These are phyloP conservation scores for Cadophora sp. DNA, from an alignment of 2,329 filamentous ascomycete species.

Conservation along the genomic window DNA sequence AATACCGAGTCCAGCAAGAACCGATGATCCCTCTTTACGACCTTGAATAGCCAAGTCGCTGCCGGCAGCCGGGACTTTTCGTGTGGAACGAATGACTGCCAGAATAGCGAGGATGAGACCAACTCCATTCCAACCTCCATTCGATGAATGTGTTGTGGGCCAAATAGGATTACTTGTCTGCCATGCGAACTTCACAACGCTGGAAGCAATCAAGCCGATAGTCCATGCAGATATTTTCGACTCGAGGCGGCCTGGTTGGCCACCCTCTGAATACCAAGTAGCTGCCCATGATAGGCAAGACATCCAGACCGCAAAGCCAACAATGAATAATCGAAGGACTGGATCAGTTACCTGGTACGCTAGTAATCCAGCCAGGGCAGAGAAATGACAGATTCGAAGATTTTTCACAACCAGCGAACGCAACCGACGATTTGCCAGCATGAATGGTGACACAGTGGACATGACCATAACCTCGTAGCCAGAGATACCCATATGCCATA, in stretches of 20 bases:
- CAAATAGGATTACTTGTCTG: constrained; percentile 96
- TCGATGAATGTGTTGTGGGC: constrained; percentile 89
- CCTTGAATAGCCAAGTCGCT: constrained; percentile 51
- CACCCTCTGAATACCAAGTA: constrained; percentile 79
- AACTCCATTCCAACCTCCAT: constrained; percentile 90
- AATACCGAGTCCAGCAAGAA: constrained; percentile 78
- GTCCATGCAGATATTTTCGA: constrained; percentile 81
- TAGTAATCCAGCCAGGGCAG: constrained; percentile 79
- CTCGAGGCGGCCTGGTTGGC: constrained; percentile 78
- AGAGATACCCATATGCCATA: constrained; percentile 99
- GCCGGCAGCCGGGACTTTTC: constrained; percentile 61
- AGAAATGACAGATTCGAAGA: constrained; percentile 72
- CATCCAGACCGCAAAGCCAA: constrained; percentile 81
- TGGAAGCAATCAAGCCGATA: constrained; percentile 83
- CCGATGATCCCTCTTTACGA: constrained; percentile 69
- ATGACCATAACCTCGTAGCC: constrained; percentile 93
- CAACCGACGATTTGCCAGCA: constrained; percentile 75
- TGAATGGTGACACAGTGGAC: constrained; percentile 79
- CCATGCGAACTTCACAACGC: constrained; percentile 89
- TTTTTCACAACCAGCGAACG: constrained; percentile 73
- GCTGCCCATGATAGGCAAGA: constrained; percentile 85
- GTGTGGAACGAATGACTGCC: constrained; percentile 77
- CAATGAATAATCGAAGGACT: constrained; percentile 76
- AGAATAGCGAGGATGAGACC: constrained; percentile 79
- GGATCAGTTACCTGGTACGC: constrained; percentile 80